Percentiles rank a stretch among this genome's conserved stretches.
Evolutionary conservation across 805 yeast species (phyloP).

Genomic region (Torulaspora maleeae): DNA sequence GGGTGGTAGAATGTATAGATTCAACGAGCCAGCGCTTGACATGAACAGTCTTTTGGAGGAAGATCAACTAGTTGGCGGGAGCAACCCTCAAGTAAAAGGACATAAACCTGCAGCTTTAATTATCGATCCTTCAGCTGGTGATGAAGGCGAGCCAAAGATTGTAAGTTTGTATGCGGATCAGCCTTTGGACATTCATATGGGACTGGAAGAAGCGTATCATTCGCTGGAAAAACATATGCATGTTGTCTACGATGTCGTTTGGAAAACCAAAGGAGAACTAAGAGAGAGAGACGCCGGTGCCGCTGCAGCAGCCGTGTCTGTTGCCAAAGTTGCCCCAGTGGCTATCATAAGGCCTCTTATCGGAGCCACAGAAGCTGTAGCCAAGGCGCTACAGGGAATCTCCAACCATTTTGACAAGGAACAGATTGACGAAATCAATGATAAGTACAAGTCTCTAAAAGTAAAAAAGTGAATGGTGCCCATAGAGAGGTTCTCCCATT

Average conservation of each 20-base stretch:
- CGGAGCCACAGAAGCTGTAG: constrained; percentile 88
- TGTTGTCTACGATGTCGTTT: constrained; percentile 60
- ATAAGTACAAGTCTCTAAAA: constrained; percentile 51
- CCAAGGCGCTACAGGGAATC: constrained; percentile 76
- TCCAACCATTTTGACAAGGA: constrained; percentile 73
- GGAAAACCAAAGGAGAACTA: constrained; percentile 56
- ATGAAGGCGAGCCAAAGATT: constrained; percentile 33
- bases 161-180: constrained; percentile 81
- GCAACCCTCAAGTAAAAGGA: constrained; percentile 33
- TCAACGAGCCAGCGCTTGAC: constrained; percentile 14
- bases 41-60: constrained; percentile 30
- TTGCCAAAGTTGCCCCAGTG: constrained; percentile 75
- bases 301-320: constrained; percentile 59
- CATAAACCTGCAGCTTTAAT: constrained; percentile 28
- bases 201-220: constrained; percentile 67
- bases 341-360: constrained; percentile 78
- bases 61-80: constrained; percentile 36
- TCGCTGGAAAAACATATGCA: constrained; percentile 64
- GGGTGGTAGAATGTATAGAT: constrained; percentile 38
- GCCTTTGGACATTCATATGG: constrained; percentile 66
- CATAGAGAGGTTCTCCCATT: too few relatives aligned
- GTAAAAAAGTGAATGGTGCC: neutral
- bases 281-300: constrained; percentile 42
- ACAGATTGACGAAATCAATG: constrained; percentile 53
- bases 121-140: constrained; percentile 22